phyloP scores from a whole-genome alignment of 2,329 filamentous ascomycete species.

The Talaromyces sp. region DNA sequence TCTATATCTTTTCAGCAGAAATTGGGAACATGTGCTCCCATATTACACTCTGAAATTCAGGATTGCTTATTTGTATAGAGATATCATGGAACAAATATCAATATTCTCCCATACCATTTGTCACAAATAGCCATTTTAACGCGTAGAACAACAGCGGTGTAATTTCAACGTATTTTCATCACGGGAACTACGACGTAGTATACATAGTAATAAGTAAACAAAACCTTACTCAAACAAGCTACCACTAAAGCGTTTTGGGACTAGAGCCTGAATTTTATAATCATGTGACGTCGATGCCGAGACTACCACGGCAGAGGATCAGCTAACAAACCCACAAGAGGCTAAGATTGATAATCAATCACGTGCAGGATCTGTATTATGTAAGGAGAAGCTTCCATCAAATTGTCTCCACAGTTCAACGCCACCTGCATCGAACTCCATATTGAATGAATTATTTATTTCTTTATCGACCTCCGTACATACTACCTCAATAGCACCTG shows the following conservation, averaged over 20 bases:
- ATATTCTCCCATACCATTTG: background rate
- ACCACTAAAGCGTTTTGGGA: background rate
- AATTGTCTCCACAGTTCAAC: slow-evolving; percentile 6
- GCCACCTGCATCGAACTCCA: background rate
- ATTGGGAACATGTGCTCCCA: no score
- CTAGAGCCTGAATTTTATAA: background rate
- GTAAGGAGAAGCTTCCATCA: background rate
- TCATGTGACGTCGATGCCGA: background rate
- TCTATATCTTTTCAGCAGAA: no score
- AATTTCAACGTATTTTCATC: background rate
- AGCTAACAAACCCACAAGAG: background rate
- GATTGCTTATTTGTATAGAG: no score
- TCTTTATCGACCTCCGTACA: background rate
- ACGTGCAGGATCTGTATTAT: background rate
- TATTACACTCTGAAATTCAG: background rate
- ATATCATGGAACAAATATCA: background rate
- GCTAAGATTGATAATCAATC: background rate
- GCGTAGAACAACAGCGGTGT: background rate
- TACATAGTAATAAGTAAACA: background rate
- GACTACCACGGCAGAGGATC: background rate
- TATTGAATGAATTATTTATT: background rate
- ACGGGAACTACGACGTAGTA: background rate
- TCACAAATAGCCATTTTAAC: background rate
- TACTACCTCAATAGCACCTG: background rate
- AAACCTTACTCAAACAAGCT: background rate